Base-by-base conservation (phyloP, 805 yeast genomes). In the Wickerhamomyces ciferrii region DNA sequence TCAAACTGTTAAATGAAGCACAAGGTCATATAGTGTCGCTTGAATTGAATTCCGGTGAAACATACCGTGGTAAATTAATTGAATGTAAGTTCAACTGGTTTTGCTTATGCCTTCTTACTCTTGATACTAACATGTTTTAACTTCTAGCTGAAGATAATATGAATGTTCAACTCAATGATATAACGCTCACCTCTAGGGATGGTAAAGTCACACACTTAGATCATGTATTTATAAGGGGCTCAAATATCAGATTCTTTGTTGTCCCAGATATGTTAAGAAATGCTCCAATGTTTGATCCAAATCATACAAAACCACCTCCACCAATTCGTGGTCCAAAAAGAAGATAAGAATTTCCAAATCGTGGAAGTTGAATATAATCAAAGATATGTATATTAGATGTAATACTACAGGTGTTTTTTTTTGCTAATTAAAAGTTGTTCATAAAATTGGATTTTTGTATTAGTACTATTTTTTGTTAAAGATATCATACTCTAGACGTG, bases 201-300 rank as follows among this genome's bases (percentile, higher is more conserved):
- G 96, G 97, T 4, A 72, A 74, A 41, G 84, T 86, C 3, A 72
- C 84, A 2, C 85, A 84, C 53, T 75, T 88, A 74, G 89, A 86
- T 52, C 88, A 85, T 56, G 95, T 90, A 4, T 91, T 88, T 62
- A 81, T 92, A 4, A 78, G 99, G 56, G 99, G 99, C 1, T 88
- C 96, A 1, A 91, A 87, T 67, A 80, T 92, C 21, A 78, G 90
- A 50, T 84, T 89, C 64, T 76, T 94, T 52, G 79, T 84, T 19
- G 82, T 94, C 6, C 99, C 99, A 0, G 98, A 92, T 43, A 82
- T 91, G 66, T 74, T 92, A 44, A 77, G 75, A 55, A 81, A 89
- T 61, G 97, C 98, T 1, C 98, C 98, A 14, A 78, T 91, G 82
- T 84, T 92, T 56, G 82, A 80, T 53, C 68, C 71, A 60, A 66